Conservation (phyloP, 768 basidiomycete species). For the Candolleomyces eurysporus region DNA sequence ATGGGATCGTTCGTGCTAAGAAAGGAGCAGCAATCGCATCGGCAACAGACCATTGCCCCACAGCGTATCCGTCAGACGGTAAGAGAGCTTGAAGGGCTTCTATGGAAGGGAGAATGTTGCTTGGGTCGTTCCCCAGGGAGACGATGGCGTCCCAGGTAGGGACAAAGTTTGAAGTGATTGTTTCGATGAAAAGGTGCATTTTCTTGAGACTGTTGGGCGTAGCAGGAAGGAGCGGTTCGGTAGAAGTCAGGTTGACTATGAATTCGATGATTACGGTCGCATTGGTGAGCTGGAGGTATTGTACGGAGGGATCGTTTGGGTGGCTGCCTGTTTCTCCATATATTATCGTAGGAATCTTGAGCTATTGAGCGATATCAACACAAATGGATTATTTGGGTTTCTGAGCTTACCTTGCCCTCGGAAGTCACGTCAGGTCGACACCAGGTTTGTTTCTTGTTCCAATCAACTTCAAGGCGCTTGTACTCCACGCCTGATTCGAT, state of each 20-base stretch:
- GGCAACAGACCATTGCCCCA: slow-evolving; percentile 47
- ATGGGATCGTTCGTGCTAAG: slow-evolving; percentile 47
- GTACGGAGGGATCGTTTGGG: neutral
- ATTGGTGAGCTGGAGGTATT: neutral
- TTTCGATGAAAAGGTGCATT: slow-evolving; percentile 63
- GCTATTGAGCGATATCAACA: neutral
- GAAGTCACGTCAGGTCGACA: neutral
- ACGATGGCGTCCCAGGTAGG: slow-evolving; percentile 37
- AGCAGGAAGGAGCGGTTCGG: slow-evolving; percentile 49
- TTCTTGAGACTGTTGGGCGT: slow-evolving; percentile 57
- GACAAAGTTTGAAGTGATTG: slow-evolving; percentile 43
- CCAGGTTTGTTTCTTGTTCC: neutral
- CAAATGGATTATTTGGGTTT: neutral
- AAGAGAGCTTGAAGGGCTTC: slow-evolving; percentile 50
- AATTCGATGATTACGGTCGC: neutral
- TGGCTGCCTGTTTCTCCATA: neutral
- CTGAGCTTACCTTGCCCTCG: neutral
- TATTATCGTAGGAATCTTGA: neutral
- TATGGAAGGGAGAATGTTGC: slow-evolving; percentile 39
- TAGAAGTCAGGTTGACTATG: neutral
- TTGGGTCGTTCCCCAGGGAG: slow-evolving; percentile 38
- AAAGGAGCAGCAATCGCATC: slow-evolving; percentile 63
- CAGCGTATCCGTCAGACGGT: slow-evolving; percentile 37
- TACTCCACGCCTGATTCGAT: neutral
- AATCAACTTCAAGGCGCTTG: neutral